Evolutionary conservation across 129 eudicot species (phyloP).

Genomic region (Ambrosia artemisiifolia): DNA sequence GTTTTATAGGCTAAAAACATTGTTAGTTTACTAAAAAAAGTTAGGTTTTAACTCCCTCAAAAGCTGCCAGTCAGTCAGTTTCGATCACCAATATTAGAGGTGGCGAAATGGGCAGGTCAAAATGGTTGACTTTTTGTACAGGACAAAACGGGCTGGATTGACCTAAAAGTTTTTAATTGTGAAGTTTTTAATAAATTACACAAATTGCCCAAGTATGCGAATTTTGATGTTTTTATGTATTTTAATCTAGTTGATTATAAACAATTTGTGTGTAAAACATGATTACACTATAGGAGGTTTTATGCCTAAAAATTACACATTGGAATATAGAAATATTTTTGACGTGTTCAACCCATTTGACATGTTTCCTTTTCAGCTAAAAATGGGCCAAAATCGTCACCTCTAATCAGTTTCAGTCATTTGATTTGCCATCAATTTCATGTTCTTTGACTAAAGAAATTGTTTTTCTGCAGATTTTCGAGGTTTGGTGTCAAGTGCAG

Average conservation of each 20-base stretch:
- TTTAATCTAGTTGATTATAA: not conserved
- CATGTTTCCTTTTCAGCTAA: not conserved
- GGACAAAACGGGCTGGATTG: not conserved
- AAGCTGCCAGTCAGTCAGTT: not conserved
- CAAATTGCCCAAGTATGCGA: not conserved
- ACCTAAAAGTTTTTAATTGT: not conserved
- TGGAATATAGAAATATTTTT: not conserved
- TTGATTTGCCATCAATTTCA: not conserved
- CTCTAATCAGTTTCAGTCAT: too few species aligned
- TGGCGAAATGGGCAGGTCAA: not conserved
- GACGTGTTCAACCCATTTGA: not conserved
- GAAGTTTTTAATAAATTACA: not conserved
- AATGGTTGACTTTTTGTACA: not conserved
- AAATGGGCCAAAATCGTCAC: too few species aligned
- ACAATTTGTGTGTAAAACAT: not conserved
- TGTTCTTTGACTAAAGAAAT: not conserved
- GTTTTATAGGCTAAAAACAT: not conserved
- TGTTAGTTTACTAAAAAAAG: not conserved
- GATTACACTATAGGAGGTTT: not conserved
- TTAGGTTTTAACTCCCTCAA: not conserved
- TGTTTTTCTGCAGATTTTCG: slow-evolving; percentile 37
- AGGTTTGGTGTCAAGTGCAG: slow-evolving; percentile 54
- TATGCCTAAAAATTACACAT: not conserved
- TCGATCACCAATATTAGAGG: not conserved
- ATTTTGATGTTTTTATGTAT: not conserved